These are phyloP conservation scores for Aspergillus jensenii DNA, from an alignment of 2,329 filamentous ascomycete species.

Conservation along the genomic window DNA sequence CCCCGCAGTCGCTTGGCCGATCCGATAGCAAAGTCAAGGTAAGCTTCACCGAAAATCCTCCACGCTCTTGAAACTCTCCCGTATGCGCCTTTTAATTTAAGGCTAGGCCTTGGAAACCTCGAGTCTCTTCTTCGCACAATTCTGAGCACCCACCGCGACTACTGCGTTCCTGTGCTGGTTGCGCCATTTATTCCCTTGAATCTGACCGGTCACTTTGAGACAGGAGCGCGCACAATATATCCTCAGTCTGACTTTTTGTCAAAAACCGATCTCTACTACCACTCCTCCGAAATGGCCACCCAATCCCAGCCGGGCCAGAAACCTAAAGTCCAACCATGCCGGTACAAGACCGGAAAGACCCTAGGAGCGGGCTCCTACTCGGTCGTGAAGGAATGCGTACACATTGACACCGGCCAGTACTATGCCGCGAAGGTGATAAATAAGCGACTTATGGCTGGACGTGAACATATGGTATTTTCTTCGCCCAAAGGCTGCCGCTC, in stretches of 20 bases:
- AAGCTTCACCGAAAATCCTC: background rate
- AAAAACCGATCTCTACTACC: background rate
- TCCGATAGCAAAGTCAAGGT: background rate
- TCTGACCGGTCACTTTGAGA: background rate
- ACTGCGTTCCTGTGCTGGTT: background rate
- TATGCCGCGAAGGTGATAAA: constrained; percentile 99
- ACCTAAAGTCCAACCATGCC: constrained; percentile 84
- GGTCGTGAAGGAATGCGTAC: constrained; percentile 97
- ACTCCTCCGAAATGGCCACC: constrained; percentile 28
- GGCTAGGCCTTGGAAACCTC: background rate
- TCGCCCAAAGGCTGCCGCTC: background rate
- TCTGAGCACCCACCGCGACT: background rate
- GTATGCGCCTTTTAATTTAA: background rate
- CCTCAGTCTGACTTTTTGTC: background rate
- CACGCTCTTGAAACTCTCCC: background rate
- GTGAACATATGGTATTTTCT: constrained; percentile 85
- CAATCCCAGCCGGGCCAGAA: constrained; percentile 31
- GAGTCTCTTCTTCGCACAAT: background rate
- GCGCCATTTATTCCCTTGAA: background rate
- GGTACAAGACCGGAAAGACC: constrained; percentile 98
- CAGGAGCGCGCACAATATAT: background rate
- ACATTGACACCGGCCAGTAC: constrained; percentile 95
- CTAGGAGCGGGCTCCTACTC: constrained; percentile 95
- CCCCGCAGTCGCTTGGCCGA: constrained; percentile 4
- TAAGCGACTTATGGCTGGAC: constrained; percentile 93